Evolutionary conservation across 805 yeast genomes (phyloP).

Genomic region (Tetrapisispora pingtungensis): DNA sequence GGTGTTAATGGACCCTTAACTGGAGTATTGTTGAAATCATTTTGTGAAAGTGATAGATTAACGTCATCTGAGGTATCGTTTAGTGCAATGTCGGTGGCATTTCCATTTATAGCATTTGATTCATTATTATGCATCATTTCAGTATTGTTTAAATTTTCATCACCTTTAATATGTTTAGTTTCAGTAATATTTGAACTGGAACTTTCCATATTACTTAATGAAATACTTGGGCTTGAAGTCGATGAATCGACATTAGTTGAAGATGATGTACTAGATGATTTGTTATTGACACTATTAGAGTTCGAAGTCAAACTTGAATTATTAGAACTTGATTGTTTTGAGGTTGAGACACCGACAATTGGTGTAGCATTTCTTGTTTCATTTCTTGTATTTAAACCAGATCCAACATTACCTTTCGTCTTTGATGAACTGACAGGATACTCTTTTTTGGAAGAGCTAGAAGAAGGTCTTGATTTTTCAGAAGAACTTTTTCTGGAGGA

Average conservation of each 20-base stretch:
- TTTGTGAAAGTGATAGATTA: neutral
- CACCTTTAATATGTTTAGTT: neutral
- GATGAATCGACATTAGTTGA: neutral
- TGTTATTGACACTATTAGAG: neutral
- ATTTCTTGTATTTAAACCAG: conserved; percentile 2
- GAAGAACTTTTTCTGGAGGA: conserved; percentile 13
- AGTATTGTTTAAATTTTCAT: neutral
- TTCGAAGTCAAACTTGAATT: neutral
- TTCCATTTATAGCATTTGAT: neutral
- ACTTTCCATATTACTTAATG: neutral
- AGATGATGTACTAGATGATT: neutral
- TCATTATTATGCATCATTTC: neutral
- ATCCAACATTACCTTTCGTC: neutral
- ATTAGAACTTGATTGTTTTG: neutral
- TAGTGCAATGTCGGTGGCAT: conserved; percentile 6
- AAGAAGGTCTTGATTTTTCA: conserved; percentile 12
- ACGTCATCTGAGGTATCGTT: neutral
- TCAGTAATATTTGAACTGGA: neutral
- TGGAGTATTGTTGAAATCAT: neutral
- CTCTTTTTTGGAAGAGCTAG: conserved; percentile 6
- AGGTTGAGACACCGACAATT: neutral
- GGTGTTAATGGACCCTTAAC: neutral
- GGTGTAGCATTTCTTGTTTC: conserved; percentile 3
- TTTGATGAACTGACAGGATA: conserved; percentile 4
- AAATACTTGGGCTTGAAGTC: conserved; percentile 2